Evolutionary conservation across 2,329 filamentous ascomycete species (phyloP), one percentile per base, ranked within the genome.

Genomic region (Aspergillus awamori): DNA sequence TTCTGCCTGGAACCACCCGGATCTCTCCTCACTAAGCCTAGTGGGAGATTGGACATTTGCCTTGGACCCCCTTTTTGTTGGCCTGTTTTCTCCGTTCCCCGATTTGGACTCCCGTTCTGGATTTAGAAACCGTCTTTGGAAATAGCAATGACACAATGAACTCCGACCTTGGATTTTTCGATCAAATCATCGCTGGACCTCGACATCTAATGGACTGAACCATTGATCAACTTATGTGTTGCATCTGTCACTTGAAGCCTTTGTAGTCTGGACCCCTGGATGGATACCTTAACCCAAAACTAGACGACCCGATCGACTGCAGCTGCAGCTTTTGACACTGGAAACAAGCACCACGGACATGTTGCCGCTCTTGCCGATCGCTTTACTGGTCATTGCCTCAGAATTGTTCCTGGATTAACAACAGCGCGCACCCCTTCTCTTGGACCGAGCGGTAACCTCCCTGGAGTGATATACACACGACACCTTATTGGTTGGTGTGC

Each of bases 11-110:
- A 61, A 15, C 57, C 59, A 36, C 30, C 36, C 69, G 67, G 64
- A 64, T 53, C 62, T 62, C 64, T 63, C 61, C 63, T 30, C 59
- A 67, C 59, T 67, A 73, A 70, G 36, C 71, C 73, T 72, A 71
- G 65, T 66, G 67, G 64, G 60, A 66, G 65, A 52, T 59, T 66
- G 68, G 65, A 67, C 66, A 52, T 45, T 58, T 38, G 55, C 60
- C 28, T 60, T 61, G 64, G 64, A 62, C 38, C 47, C 47, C 47
- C 13, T 53, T 41, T 41, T 45, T 43, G 26, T 45, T 56, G 53
- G 47, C 28, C 53, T 56, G 54, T 57, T 51, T 60, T 47, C 55
- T 38, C 33, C 51, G 6, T 38, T 17, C 22, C 43, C 43, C 28
- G 41, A 36, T 43, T 57, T 52, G 39, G 53, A 47, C 15, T 33